Percentiles rank a stretch among this genome's conserved stretches.
Conservation (phyloP, 352 stramenopile species). For the Globisporangium lucens region DNA sequence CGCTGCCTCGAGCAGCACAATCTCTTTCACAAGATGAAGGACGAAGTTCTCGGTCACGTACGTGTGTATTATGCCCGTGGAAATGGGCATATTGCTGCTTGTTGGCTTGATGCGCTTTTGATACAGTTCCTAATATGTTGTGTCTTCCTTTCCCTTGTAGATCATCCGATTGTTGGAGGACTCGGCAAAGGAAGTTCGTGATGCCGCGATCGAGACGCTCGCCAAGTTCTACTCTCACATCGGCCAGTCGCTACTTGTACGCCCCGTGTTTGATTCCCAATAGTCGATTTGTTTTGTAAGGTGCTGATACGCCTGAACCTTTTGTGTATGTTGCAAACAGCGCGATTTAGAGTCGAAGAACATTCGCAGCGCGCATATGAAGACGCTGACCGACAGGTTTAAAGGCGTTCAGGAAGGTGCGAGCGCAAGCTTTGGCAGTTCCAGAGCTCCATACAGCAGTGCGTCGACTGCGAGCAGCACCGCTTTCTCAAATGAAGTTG, state of each 20-base stretch:
- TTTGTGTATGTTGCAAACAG: conserved; percentile 24
- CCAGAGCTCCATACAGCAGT: not conserved
- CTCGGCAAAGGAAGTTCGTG: conserved; percentile 80
- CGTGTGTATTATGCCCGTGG: conserved; percentile 6
- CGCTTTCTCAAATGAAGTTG: not conserved
- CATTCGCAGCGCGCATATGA: conserved; percentile 75
- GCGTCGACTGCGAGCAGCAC: not conserved
- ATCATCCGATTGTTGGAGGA: conserved; percentile 71
- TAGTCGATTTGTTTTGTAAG: not conserved
- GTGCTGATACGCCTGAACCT: not conserved
- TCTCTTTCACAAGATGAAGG: conserved; percentile 45
- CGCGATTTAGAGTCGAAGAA: conserved; percentile 68
- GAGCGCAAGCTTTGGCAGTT: not conserved
- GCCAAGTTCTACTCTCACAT: conserved; percentile 73
- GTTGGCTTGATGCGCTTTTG: not conserved
- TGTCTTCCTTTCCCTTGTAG: conserved; percentile 12
- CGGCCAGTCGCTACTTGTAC: conserved; percentile 67
- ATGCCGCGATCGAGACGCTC: conserved; percentile 63
- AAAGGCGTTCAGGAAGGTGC: conserved; percentile 10
- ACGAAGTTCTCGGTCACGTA: conserved; percentile 59
- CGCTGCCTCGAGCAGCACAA: conserved; percentile 52
- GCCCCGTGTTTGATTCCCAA: not conserved
- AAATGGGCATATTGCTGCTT: not conserved
- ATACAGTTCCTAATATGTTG: not conserved
- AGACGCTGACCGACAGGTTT: conserved; percentile 64